phyloP scores from a whole-genome alignment of 352 stramenopile species.

The Phytophthora pistaciae region DNA sequence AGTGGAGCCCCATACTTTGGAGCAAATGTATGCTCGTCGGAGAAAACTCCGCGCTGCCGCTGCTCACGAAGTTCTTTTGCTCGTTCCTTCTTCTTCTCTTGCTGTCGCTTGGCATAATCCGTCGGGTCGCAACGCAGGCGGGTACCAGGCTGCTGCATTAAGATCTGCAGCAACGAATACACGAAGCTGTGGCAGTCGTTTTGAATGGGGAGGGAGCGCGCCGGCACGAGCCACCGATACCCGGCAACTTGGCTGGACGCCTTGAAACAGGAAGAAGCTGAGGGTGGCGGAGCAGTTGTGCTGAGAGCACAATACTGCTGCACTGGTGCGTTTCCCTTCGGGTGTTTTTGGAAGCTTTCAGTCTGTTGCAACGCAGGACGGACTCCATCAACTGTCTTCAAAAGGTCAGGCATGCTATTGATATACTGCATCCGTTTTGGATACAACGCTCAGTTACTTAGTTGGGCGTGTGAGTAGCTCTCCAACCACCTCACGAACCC shows the following conservation, averaged over 20 bases:
- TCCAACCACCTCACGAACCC: slow-evolving; percentile 58
- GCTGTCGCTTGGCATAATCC: slow-evolving; percentile 84
- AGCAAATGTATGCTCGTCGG: slow-evolving; percentile 80
- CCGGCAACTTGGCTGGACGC: background rate
- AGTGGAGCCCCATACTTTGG: slow-evolving; percentile 58
- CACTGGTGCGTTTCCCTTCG: slow-evolving; percentile 14
- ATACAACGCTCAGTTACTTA: slow-evolving; percentile 16
- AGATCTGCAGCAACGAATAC: slow-evolving; percentile 33
- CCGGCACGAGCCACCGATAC: background rate
- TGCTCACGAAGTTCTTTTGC: slow-evolving; percentile 81
- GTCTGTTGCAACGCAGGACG: slow-evolving; percentile 14
- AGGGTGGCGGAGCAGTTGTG: slow-evolving; percentile 10
- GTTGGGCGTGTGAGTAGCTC: slow-evolving; percentile 35
- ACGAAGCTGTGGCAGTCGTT: background rate
- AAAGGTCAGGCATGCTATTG: slow-evolving; percentile 39
- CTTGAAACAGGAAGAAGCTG: slow-evolving; percentile 1
- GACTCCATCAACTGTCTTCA: slow-evolving; percentile 19
- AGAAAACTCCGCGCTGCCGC: slow-evolving; percentile 71
- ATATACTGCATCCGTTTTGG: slow-evolving; percentile 38
- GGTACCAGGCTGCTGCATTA: slow-evolving; percentile 55
- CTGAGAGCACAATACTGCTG: slow-evolving; percentile 14
- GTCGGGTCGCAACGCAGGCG: slow-evolving; percentile 80
- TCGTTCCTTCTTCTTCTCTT: slow-evolving; percentile 80
- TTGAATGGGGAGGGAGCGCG: slow-evolving; percentile 9
- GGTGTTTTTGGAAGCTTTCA: slow-evolving; percentile 17